phyloP scores from a whole-genome alignment of 73 alveolate species.

The Stentor roeselii region DNA sequence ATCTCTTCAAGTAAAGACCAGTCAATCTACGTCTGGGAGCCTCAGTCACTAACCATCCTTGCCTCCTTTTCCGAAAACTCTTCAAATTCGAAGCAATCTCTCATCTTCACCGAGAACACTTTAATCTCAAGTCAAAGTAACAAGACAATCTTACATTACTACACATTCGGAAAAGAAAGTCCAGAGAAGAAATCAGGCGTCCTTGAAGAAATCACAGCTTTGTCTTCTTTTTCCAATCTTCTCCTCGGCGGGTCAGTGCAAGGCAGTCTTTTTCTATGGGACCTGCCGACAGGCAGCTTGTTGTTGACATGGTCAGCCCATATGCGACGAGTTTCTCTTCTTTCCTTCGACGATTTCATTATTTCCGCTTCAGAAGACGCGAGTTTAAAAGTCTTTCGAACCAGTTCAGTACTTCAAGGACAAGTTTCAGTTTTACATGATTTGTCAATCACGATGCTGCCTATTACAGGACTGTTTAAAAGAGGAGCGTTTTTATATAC shows the following conservation, averaged over 20 bases:
- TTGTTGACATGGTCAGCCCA: background rate
- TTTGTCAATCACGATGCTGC: background rate
- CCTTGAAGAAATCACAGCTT: background rate
- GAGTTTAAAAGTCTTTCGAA: background rate
- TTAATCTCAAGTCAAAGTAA: constrained; percentile 8
- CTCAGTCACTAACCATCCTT: constrained; percentile 9
- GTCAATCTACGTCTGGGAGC: constrained; percentile 21
- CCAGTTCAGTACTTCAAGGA: background rate
- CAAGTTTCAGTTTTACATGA: background rate
- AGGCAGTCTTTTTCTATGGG: constrained; percentile 10
- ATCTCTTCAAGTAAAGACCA: background rate
- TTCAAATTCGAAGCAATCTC: constrained; percentile 1
- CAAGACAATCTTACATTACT: background rate
- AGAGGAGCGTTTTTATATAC: background rate
- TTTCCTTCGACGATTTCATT: background rate
- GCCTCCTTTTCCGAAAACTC: background rate
- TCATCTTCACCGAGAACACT: background rate
- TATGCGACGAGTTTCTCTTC: background rate
- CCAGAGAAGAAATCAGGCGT: constrained; percentile 13
- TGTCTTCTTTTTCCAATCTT: background rate
- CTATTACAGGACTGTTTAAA: background rate
- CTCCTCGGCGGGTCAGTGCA: background rate
- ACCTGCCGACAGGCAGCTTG: background rate
- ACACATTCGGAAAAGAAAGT: constrained; percentile 15
- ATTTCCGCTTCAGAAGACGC: constrained; percentile 5